Percentiles rank a stretch among this genome's conserved stretches.
Evolutionary conservation across 1,139 yeast genomes (phyloP).

Genomic region (Hyphopichia khmerensis): DNA sequence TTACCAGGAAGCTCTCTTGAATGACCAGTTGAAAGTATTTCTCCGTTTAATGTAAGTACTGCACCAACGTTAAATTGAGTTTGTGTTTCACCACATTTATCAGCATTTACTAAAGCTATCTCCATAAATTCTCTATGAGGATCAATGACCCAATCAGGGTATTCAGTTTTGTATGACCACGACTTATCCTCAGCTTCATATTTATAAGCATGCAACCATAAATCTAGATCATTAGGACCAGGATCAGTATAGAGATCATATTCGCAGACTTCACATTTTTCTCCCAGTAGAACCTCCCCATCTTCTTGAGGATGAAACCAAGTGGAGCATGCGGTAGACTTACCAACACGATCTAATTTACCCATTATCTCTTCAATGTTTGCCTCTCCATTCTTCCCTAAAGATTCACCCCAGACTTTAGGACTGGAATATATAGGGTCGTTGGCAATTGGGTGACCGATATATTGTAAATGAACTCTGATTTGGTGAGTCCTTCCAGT

Average conservation of each 20-base stretch:
- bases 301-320: slow-evolving; percentile 59
- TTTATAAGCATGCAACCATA: slow-evolving; percentile 88
- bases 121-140: slow-evolving; percentile 57
- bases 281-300: slow-evolving; percentile 63
- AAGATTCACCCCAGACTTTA: slow-evolving; percentile 65
- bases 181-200: slow-evolving; percentile 56
- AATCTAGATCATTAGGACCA: slow-evolving; percentile 75
- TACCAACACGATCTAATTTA: slow-evolving; percentile 64
- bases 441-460: slow-evolving; percentile 91
- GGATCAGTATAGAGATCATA: slow-evolving; percentile 85
- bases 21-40: slow-evolving; percentile 73
- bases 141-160: slow-evolving; percentile 84
- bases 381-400: slow-evolving; percentile 56
- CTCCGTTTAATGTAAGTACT: slow-evolving; percentile 65
- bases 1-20: slow-evolving; percentile 93
- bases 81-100: slow-evolving; percentile 76
- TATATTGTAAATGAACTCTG: slow-evolving; percentile 81
- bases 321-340: slow-evolving; percentile 62
- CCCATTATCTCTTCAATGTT: slow-evolving; percentile 45
- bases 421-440: slow-evolving; percentile 81
- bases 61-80: slow-evolving; percentile 97
- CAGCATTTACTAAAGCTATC: slow-evolving; percentile 73
- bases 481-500: slow-evolving; percentile 97
- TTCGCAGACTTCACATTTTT: slow-evolving; percentile 64
- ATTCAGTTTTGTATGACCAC: slow-evolving; percentile 79